These are phyloP conservation scores for Corchorus capsularis DNA, from an alignment of 345 rosid species.

Conservation along the genomic window DNA sequence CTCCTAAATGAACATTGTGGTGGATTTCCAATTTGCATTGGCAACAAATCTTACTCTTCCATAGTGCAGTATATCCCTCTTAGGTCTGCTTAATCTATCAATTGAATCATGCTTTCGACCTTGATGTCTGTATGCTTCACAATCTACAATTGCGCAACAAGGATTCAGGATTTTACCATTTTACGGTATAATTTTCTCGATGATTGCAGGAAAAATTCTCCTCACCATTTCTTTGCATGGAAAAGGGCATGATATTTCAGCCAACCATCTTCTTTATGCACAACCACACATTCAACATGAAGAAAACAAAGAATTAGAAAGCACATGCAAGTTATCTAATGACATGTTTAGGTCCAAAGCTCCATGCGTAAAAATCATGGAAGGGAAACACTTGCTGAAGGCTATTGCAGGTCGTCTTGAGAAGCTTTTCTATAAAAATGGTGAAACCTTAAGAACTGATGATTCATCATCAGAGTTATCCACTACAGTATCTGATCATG, in stretches of 20 bases:
- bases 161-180: neutral
- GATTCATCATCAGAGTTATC: conserved; percentile 45
- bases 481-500: conserved; percentile 55
- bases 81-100: neutral
- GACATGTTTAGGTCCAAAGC: conserved; percentile 40
- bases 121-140: neutral
- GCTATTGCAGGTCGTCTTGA: conserved; percentile 50
- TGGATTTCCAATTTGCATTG: conserved; percentile 3
- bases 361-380: conserved; percentile 41
- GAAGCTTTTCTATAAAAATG: conserved; percentile 61
- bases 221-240: conserved; percentile 60
- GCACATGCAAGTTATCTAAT: conserved; percentile 26
- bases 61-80: neutral
- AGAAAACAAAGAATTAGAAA: conserved; percentile 38
- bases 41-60: neutral
- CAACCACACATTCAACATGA: conserved; percentile 35
- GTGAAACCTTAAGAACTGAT: conserved; percentile 38
- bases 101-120: neutral
- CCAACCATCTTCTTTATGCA: conserved; percentile 28
- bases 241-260: conserved; percentile 36
- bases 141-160: neutral
- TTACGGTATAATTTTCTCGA: neutral
- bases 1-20: neutral
- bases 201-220: conserved; percentile 74
- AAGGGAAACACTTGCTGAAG: conserved; percentile 70